Evolutionary conservation across 2,329 filamentous ascomycete genomes (phyloP).

Genomic region (Pyricularia grisea): DNA sequence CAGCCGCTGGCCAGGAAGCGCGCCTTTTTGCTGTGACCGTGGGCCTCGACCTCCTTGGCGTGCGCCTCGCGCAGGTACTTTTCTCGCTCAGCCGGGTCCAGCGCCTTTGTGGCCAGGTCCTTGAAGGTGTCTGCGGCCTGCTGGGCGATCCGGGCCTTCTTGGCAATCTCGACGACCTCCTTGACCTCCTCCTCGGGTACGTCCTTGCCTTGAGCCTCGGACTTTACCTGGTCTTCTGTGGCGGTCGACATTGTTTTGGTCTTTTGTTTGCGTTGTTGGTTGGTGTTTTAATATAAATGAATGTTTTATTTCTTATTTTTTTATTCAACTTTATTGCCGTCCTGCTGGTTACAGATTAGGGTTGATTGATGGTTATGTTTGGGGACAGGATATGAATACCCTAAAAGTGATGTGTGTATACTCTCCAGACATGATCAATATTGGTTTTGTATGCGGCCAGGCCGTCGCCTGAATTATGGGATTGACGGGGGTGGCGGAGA

Average conservation of each 20-base stretch:
- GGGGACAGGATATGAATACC: not conserved
- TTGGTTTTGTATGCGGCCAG: not conserved
- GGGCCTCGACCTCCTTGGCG: conserved; percentile 8
- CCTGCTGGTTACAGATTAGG: not conserved
- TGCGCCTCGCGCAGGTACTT: conserved; percentile 5
- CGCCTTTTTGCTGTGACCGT: conserved; percentile 8
- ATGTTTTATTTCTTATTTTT: not conserved
- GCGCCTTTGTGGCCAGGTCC: not conserved
- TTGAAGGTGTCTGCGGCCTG: not conserved
- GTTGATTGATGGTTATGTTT: not conserved
- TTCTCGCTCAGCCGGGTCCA: conserved; percentile 8
- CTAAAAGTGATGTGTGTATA: too few relatives aligned
- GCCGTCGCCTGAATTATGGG: not conserved
- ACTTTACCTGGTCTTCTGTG: not conserved
- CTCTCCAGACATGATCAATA: not conserved
- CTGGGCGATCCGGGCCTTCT: not conserved
- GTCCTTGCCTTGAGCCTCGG: not conserved
- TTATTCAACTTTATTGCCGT: too few relatives aligned
- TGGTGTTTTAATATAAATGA: not conserved
- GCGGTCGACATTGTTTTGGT: not conserved
- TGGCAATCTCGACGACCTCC: not conserved
- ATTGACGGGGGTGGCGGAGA: not conserved
- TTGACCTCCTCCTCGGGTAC: not conserved
- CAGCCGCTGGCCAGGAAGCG: conserved; percentile 8
- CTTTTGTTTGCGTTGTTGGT: not conserved